These are phyloP conservation scores for Podospora appendiculata DNA, from an alignment of 495 filamentous ascomycete genomes.

Conservation along the genomic window DNA sequence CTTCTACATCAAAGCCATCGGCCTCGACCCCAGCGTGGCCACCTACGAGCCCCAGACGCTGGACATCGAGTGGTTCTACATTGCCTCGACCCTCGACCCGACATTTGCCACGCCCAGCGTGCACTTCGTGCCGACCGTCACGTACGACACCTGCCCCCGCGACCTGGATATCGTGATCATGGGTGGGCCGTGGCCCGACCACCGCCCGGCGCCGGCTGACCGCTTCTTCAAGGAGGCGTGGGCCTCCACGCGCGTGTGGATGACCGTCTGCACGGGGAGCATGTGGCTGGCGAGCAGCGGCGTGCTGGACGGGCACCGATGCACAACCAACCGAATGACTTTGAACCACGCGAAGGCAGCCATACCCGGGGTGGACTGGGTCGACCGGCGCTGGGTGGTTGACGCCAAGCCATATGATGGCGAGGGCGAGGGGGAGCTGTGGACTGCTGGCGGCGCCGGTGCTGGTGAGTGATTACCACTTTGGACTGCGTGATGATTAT, in stretches of 20 bases:
- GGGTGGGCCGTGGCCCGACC: slow-evolving; percentile 11
- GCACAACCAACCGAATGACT: slow-evolving; percentile 11
- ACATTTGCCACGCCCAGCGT: neutral
- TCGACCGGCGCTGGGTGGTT: slow-evolving; percentile 16
- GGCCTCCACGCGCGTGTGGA: slow-evolving; percentile 10
- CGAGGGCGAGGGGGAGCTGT: slow-evolving; percentile 15
- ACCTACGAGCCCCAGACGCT: slow-evolving; percentile 1
- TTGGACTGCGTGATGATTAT: neutral
- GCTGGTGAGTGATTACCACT: slow-evolving; percentile 7
- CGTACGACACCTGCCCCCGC: slow-evolving; percentile 16
- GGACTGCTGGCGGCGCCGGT: slow-evolving; percentile 17
- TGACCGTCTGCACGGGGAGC: slow-evolving; percentile 19
- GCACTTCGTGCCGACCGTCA: slow-evolving; percentile 9
- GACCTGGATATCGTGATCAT: slow-evolving; percentile 15
- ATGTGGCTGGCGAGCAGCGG: slow-evolving; percentile 12
- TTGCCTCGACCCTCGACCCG: slow-evolving; percentile 17
- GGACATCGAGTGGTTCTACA: slow-evolving; percentile 16
- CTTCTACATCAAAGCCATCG: neutral
- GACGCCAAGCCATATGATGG: slow-evolving; percentile 11
- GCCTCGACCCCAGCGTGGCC: neutral
- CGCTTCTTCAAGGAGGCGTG: slow-evolving; percentile 17
- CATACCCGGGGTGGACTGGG: slow-evolving; percentile 10
- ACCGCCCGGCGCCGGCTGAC: slow-evolving; percentile 8
- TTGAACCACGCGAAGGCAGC: slow-evolving; percentile 3
- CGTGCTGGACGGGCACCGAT: slow-evolving; percentile 11